Evolutionary conservation across 2,329 filamentous ascomycete species (phyloP).

Genomic region (Nothophaeocryptopus gaeumannii): DNA sequence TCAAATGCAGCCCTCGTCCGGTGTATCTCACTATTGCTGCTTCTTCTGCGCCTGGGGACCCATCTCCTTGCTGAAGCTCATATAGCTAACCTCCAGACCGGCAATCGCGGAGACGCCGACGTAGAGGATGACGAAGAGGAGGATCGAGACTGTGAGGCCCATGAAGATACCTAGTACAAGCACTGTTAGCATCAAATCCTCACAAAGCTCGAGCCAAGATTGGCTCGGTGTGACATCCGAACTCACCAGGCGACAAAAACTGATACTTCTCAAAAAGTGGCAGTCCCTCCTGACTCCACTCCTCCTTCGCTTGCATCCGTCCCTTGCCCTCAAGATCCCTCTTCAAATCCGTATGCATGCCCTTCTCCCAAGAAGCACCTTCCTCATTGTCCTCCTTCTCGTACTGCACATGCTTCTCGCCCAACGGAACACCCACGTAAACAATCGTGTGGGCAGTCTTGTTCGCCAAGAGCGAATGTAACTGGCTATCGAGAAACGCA

Average conservation of each 20-base stretch:
- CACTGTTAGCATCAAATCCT: no score
- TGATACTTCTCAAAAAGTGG: conserved; percentile 88
- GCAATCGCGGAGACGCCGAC: conserved; percentile 73
- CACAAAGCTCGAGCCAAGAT: not conserved
- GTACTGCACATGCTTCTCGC: conserved; percentile 49
- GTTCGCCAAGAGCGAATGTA: conserved; percentile 14
- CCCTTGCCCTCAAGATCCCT: conserved; percentile 53
- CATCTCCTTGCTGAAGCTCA: conserved; percentile 95
- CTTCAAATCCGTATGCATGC: conserved; percentile 70
- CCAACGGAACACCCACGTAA: conserved; percentile 8
- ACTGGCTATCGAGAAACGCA: conserved; percentile 19
- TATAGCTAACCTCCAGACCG: conserved; percentile 85
- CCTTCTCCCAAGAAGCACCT: conserved; percentile 55
- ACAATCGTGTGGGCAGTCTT: conserved; percentile 20
- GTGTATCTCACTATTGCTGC: conserved; percentile 63
- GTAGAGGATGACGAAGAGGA: conserved; percentile 74
- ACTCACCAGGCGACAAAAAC: conserved; percentile 82
- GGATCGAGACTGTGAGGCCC: conserved; percentile 66
- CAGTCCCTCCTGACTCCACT: conserved; percentile 37
- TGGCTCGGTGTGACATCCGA: not conserved
- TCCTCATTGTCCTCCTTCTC: conserved; percentile 62
- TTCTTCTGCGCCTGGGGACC: conserved; percentile 85
- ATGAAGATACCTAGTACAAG: conserved; percentile 77
- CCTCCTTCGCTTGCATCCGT: conserved; percentile 18
- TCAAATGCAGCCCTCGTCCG: no score